These are phyloP conservation scores for Clitoria ternatea DNA, from an alignment of 306 rosid species.

Conservation along the genomic window DNA sequence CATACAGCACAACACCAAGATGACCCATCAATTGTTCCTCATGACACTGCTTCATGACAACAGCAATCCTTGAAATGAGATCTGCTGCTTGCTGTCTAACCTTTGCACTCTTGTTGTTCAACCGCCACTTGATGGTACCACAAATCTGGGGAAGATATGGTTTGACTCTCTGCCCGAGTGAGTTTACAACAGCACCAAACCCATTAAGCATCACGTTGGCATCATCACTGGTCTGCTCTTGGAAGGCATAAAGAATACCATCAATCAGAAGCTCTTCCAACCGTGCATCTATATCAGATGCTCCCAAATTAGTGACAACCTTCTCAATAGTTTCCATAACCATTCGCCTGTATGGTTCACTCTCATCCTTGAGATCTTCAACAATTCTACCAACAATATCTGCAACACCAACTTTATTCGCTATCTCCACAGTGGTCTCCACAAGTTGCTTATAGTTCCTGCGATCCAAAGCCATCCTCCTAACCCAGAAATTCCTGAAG, in stretches of 20 bases:
- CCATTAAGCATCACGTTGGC: constrained; percentile 98
- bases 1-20: constrained; percentile 94
- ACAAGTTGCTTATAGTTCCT: constrained; percentile 91
- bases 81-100: constrained; percentile 97
- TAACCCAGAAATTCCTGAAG: constrained; percentile 90
- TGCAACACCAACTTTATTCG: constrained; percentile 93
- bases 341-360: constrained; percentile 97
- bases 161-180: constrained; percentile 94
- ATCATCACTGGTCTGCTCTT: constrained; percentile 99
- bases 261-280: constrained; percentile 94
- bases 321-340: constrained; percentile 98
- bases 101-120: constrained; percentile 96
- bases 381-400: constrained; percentile 93
- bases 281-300: constrained; percentile 85
- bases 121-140: constrained; percentile 96
- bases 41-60: constrained; percentile 97
- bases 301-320: constrained; percentile 90
- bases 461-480: constrained; percentile 97
- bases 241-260: constrained; percentile 95
- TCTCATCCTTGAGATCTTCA: constrained; percentile 96
- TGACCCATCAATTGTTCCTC: constrained; percentile 98
- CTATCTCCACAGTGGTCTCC: constrained; percentile 94
- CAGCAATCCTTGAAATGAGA: constrained; percentile 92
- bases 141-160: constrained; percentile 95
- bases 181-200: constrained; percentile 89